Percentiles rank a stretch among this genome's conserved stretches.
Conservation (phyloP, 768 basidiomycete species). For the Trametes punicea region DNA sequence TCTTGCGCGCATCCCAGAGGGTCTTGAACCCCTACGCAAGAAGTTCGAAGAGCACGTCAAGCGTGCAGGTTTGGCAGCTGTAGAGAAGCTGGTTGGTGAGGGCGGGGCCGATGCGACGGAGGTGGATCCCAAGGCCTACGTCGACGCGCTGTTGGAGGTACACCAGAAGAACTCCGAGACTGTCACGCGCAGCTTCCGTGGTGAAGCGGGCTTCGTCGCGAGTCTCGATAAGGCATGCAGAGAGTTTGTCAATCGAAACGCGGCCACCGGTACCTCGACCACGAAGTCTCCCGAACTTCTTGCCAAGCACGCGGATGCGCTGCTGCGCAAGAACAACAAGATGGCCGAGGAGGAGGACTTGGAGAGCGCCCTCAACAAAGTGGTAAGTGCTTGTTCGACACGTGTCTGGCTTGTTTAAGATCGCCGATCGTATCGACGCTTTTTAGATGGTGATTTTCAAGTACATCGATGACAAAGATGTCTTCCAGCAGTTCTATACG, state of each 20-base stretch:
- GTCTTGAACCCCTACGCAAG: constrained; percentile 86
- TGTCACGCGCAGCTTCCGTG: constrained; percentile 83
- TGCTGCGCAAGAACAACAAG: constrained; percentile 94
- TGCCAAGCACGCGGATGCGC: constrained; percentile 86
- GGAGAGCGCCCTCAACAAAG: constrained; percentile 85
- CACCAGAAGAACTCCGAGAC: constrained; percentile 90
- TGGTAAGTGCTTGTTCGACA: too few species aligned
- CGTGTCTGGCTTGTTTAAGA: too few species aligned
- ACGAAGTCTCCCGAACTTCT: constrained; percentile 90
- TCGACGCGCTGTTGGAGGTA: constrained; percentile 88
- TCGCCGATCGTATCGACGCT: constrained; percentile 1
- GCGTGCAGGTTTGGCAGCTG: constrained; percentile 77
- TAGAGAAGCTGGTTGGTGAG: constrained; percentile 63
- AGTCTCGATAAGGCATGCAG: constrained; percentile 93
- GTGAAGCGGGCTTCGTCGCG: constrained; percentile 91
- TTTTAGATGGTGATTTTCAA: constrained; percentile 94
- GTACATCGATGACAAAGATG: constrained; percentile 98
- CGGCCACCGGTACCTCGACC: constrained; percentile 78
- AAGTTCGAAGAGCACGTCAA: constrained; percentile 96
- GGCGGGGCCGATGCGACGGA: constrained; percentile 54
- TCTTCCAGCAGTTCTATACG: constrained; percentile 97
- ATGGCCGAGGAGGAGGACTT: constrained; percentile 88
- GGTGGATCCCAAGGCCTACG: constrained; percentile 90
- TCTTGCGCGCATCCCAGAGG: constrained; percentile 86
- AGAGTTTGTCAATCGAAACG: constrained; percentile 93